Evolutionary conservation across 768 basidiomycete genomes (phyloP), one percentile per base, ranked within the genome.

Genomic region (Pleurotus eryngii): DNA sequence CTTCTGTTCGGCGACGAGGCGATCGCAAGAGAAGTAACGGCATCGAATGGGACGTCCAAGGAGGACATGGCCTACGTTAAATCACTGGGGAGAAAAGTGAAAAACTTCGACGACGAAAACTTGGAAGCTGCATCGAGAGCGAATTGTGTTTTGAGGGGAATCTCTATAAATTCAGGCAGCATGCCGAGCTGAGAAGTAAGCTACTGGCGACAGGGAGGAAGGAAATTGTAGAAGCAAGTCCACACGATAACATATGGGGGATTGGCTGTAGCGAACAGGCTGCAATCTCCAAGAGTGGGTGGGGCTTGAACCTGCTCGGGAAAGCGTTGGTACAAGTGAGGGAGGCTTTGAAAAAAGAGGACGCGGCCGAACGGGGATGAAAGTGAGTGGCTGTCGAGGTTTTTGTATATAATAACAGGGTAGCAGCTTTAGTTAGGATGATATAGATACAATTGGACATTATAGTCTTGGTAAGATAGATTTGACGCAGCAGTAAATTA

Each of bases 231-330:
- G 86, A 86, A 65, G 82, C 84, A 20, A 84, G 82, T 65, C 84
- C 83, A 15, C 61, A 72, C 17, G 85, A 86, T 65, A 65, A 75
- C 58, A 81, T 86, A n/a, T 87, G 85, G 84, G 85, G 83, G 0
- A 78, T 86, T 55, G 83, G 84, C 20, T 81, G 74, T 61, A 76
- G 76, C 2, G 79, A 74, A 68, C 73, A 74, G 64, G 77, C 77
- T 55, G 84, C 84, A 42, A 54, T 77, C 57, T 62, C 62, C 38
- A 69, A 63, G 48, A 67, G 64, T 58, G 65, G 65, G 59, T 86
- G 84, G 85, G 85, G 84, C 4, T 54, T 76, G 62, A 86, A 86
- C 71, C 60, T 85, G 66, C 70, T 82, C 11, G 85, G 82, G 11
- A 72, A 73, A 57, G 77, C 78, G 46, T 64, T 84, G 63, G 72